A percentile compares a stretch with the other conserved stretches of the same genome.
Conservation (phyloP, 345 rosid genomes). For the Brassica cretica region DNA sequence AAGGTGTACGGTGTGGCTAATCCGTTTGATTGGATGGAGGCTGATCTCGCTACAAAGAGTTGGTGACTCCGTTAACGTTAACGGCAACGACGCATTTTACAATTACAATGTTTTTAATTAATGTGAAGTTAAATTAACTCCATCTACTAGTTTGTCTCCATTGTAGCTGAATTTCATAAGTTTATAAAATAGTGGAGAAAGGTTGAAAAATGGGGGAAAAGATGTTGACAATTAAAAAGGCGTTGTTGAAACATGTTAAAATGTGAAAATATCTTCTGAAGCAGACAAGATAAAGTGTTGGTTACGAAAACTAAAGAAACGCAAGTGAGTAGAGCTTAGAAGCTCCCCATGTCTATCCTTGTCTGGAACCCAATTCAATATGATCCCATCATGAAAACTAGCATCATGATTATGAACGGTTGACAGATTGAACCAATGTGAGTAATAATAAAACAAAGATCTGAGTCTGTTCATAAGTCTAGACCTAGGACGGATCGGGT, state of each 20-base stretch:
- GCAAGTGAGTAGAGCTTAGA: background rate
- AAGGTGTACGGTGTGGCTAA: conserved; percentile 50
- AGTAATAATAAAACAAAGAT: no score
- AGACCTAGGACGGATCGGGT: no score
- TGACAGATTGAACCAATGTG: background rate
- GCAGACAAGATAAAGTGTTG: background rate
- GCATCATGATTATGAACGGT: no score
- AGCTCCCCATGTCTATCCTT: no score
- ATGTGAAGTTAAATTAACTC: background rate
- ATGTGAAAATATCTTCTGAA: background rate
- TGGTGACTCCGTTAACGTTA: conserved; percentile 45
- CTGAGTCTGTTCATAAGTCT: background rate
- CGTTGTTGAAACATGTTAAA: background rate
- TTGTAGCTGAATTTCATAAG: background rate
- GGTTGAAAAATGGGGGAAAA: background rate
- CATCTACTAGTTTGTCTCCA: background rate
- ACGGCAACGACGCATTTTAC: conserved; percentile 37
- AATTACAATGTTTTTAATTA: background rate
- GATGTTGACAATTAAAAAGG: background rate
- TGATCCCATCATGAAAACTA: no score
- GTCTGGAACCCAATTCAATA: no score
- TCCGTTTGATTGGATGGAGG: conserved; percentile 77
- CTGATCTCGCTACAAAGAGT: conserved; percentile 56
- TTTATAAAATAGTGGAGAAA: background rate
- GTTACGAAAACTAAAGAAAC: background rate